These are phyloP conservation scores for Aspergillus felis DNA, from an alignment of 2,329 filamentous ascomycete genomes.

Conservation along the genomic window DNA sequence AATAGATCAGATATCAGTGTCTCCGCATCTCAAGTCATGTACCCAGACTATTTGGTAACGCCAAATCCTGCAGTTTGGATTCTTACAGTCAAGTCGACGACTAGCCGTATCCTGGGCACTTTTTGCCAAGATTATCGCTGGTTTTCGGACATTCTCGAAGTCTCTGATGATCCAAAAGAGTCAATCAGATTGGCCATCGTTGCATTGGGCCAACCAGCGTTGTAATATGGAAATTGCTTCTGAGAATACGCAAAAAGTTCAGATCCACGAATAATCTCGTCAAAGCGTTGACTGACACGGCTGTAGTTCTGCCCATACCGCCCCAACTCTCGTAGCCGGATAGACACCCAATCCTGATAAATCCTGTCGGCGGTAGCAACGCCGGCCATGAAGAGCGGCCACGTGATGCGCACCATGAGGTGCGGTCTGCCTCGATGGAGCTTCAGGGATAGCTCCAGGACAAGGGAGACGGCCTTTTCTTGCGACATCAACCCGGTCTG, in stretches of 20 bases:
- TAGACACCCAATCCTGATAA: conserved; percentile 27
- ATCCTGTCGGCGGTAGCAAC: conserved; percentile 23
- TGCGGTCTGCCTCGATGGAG: conserved; percentile 20
- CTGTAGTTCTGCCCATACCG: conserved; percentile 22
- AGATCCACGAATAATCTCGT: conserved; percentile 20
- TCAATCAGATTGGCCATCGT: neutral
- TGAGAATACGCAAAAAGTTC: conserved; percentile 8
- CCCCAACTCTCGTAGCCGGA: conserved; percentile 21
- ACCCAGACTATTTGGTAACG: neutral
- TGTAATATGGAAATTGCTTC: neutral
- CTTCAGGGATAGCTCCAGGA: conserved; percentile 21
- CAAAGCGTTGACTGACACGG: conserved; percentile 19
- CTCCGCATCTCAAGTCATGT: neutral
- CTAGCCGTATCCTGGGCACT: neutral
- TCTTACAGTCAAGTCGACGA: neutral
- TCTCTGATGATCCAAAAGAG: neutral
- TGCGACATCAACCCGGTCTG: conserved; percentile 11
- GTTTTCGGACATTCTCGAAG: neutral
- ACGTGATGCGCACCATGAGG: conserved; percentile 21
- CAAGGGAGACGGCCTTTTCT: conserved; percentile 16
- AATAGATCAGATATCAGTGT: neutral
- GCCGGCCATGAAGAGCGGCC: conserved; percentile 24
- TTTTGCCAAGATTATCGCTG: neutral
- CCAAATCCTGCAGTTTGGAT: neutral
- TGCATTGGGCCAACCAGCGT: neutral